phyloP scores from a whole-genome alignment of 1,139 yeast genomes.

The Suzukiozyma palmioleophila region DNA sequence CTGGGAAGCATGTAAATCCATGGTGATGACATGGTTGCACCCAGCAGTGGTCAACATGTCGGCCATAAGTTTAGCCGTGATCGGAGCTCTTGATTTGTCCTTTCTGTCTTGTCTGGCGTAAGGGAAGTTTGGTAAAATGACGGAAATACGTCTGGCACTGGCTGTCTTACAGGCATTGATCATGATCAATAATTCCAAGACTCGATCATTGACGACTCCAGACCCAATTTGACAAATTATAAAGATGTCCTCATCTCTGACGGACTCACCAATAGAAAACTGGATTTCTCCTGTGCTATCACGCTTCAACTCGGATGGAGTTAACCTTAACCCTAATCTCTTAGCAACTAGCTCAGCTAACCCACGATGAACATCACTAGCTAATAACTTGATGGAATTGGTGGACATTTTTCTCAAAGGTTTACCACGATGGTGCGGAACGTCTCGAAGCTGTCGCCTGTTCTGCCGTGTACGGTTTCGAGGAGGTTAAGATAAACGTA shows the following conservation, averaged over 20 bases:
- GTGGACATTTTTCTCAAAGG: constrained; percentile 48
- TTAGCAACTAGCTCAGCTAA: constrained; percentile 67
- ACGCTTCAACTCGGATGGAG: constrained; percentile 63
- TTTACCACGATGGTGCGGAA: too few species aligned
- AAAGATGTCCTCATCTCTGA: constrained; percentile 93
- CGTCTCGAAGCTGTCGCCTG: background rate
- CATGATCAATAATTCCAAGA: constrained; percentile 84
- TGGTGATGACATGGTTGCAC: constrained; percentile 92
- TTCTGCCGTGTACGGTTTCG: background rate
- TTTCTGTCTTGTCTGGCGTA: constrained; percentile 97
- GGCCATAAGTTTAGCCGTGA: constrained; percentile 94
- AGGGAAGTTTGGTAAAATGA: constrained; percentile 92
- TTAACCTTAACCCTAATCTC: constrained; percentile 52
- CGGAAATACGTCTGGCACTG: constrained; percentile 91
- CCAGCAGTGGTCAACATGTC: constrained; percentile 95
- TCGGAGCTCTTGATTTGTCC: constrained; percentile 95
- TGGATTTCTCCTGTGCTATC: constrained; percentile 84
- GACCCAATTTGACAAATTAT: constrained; percentile 84
- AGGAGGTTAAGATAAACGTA: background rate
- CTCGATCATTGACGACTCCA: constrained; percentile 84
- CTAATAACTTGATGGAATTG: constrained; percentile 77
- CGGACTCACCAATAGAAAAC: constrained; percentile 90
- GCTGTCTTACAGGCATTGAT: constrained; percentile 95
- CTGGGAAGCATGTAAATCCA: constrained; percentile 97
- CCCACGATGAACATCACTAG: constrained; percentile 88